Base-by-base conservation (phyloP, 306 rosid species). In the Fragaria iinumae region DNA sequence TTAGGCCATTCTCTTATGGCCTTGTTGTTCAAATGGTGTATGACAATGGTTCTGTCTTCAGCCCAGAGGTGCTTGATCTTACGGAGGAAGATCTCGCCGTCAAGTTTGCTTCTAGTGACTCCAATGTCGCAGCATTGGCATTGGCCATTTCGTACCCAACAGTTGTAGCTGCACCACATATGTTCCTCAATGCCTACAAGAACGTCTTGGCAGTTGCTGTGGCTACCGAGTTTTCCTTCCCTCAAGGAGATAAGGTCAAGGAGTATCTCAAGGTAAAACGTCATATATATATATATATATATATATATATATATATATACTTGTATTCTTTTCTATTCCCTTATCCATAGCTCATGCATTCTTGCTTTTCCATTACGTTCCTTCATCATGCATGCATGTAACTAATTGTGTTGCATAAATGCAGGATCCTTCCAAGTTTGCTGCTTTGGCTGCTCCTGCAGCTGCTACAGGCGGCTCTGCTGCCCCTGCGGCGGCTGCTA, bases 1-100 rank as follows among this genome's bases (percentile, higher is more conserved):
- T 93, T 0, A 85, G 98, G 85, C 97, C 98, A 0, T 93, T 93
- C 85, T 91, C 98, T 1, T 93, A 93, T 12, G 98, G 98, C 59
- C 97, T 93, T 20, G 86, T 91, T 14, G 34, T 32, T 32, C 34
- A 32, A 4, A 32, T 32, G 34, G 34, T 32, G 34, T 32, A 32
- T 32, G 34, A 91, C 17, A 90, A 90, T 6, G 97, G 98, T 3
- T 90, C 96, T 0, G 94, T 89, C 4, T 93, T 93, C 38, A 86
- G 82, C 85, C 98, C 98, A 1, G 96, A 91, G 87, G 97, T 93
- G 39, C 96, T 93, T 39, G 88, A 90, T 74, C 87, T 91, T 8
- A 87, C 98, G 0, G 98, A 93, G 76, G 96, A 93, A 41, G 97
- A 89, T 73, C 91, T 91, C 1, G n/a, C 87, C 1, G 90, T 32